Conservation (phyloP, 495 filamentous ascomycete species). For the Thermothielavioides terrestris region DNA sequence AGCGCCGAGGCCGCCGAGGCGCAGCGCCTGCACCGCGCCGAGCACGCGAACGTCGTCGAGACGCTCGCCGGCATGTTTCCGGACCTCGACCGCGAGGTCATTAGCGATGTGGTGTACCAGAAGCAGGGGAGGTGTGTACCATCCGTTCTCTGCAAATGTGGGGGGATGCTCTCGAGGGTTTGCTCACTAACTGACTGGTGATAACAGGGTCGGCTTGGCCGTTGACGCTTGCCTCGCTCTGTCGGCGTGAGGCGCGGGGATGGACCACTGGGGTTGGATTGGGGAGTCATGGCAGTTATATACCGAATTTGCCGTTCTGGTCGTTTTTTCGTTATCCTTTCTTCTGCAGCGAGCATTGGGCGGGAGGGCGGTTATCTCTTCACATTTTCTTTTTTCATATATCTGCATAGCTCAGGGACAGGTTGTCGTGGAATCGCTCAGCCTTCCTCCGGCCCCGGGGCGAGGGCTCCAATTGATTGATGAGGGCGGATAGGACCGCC, state of each 20-base stretch:
- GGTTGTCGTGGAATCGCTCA: too few relatives aligned
- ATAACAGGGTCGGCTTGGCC: conserved; percentile 67
- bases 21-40: conserved; percentile 68
- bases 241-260: conserved; percentile 34
- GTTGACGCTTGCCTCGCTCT: conserved; percentile 88
- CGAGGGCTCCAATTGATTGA: too few relatives aligned
- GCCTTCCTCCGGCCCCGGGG: too few relatives aligned
- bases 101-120: conserved; percentile 85
- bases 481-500: too few relatives aligned
- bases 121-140: conserved; percentile 77
- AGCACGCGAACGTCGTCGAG: conserved; percentile 87
- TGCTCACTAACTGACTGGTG: conserved; percentile 16
- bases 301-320: not conserved
- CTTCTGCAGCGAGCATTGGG: conserved; percentile 11
- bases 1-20: conserved; percentile 89
- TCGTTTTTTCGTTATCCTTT: not conserved
- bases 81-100: conserved; percentile 79
- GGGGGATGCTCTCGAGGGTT: too few relatives aligned
- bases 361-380: conserved; percentile 6
- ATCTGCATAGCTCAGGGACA: conserved; percentile 4
- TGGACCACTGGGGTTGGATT: not conserved
- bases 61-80: conserved; percentile 91
- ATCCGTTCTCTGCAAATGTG: too few relatives aligned
- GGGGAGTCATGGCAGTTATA: not conserved
- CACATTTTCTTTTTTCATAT: conserved; percentile 5